phyloP scores from a whole-genome alignment of 2,329 filamentous ascomycete genomes.

The Cytospora schulzeri region DNA sequence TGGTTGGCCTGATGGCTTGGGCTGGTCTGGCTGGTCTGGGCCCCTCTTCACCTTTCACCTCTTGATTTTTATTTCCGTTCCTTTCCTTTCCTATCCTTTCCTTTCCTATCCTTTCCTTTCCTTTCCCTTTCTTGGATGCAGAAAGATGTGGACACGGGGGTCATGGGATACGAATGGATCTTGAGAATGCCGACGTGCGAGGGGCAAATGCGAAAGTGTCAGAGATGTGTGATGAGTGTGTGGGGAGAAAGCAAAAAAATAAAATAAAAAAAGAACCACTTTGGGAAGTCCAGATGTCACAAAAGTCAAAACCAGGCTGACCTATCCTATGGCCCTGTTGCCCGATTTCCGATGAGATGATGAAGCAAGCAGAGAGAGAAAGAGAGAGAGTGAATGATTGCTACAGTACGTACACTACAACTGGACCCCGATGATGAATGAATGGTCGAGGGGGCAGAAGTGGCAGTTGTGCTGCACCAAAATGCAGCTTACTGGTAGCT shows the following conservation, averaged over 20 bases:
- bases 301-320: not conserved
- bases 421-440: no score
- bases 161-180: not conserved
- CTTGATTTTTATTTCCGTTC: no score
- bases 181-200: not conserved
- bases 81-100: not conserved
- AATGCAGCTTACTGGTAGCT: no score
- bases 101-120: not conserved
- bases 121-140: not conserved
- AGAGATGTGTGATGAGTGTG: not conserved
- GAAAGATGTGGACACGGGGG: not conserved
- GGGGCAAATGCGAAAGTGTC: not conserved
- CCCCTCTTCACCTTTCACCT: no score
- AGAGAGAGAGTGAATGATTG: no score
- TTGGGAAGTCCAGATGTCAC: no score
- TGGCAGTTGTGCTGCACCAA: no score
- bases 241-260: not conserved
- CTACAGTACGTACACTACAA: no score
- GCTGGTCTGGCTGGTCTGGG: not conserved
- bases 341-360: not conserved
- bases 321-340: not conserved
- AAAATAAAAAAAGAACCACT: not conserved
- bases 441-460: no score
- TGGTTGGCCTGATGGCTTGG: no score
- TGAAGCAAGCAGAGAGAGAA: not conserved